A percentile compares a stretch with the other conserved stretches of the same genome.
These are phyloP conservation scores for Penicillium goetzii DNA, from an alignment of 495 filamentous ascomycete genomes.

Conservation along the genomic window DNA sequence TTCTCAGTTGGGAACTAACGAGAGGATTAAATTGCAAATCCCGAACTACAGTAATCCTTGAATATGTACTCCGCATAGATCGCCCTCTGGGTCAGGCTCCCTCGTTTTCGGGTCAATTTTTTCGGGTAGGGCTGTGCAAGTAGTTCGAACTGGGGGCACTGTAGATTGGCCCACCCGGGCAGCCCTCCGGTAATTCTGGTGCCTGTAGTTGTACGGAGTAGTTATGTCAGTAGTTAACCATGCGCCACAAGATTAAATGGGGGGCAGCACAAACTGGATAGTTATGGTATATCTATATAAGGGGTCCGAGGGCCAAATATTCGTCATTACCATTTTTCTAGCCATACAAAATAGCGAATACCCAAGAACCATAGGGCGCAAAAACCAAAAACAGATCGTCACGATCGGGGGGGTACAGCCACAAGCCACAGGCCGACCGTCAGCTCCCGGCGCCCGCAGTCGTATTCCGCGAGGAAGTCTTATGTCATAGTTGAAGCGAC, in stretches of 20 bases:
- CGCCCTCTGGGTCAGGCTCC: neutral
- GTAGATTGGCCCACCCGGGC: neutral
- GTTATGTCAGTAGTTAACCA: neutral
- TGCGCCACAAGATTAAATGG: conserved; percentile 19
- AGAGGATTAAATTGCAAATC: neutral
- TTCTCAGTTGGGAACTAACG: neutral
- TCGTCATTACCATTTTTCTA: neutral
- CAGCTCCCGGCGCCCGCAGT: conserved; percentile 12
- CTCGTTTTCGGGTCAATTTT: neutral
- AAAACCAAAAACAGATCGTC: neutral
- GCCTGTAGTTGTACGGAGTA: conserved; percentile 4
- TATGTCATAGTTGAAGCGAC: conserved; percentile 42
- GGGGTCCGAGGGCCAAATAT: neutral
- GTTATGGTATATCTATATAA: neutral
- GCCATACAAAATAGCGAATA: neutral
- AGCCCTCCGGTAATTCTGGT: conserved; percentile 9
- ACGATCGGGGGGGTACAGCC: conserved; percentile 22
- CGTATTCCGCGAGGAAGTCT: conserved; percentile 28
- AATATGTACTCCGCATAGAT: neutral
- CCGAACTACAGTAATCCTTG: neutral
- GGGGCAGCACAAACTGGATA: neutral
- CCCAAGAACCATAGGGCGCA: neutral
- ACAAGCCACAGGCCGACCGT: conserved; percentile 17
- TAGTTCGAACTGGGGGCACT: neutral
- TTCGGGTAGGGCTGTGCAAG: conserved; percentile 20